Evolutionary conservation across 805 yeast species (phyloP), one percentile per base, ranked within the genome.

Genomic region (Yarrowia yakushimensis): DNA sequence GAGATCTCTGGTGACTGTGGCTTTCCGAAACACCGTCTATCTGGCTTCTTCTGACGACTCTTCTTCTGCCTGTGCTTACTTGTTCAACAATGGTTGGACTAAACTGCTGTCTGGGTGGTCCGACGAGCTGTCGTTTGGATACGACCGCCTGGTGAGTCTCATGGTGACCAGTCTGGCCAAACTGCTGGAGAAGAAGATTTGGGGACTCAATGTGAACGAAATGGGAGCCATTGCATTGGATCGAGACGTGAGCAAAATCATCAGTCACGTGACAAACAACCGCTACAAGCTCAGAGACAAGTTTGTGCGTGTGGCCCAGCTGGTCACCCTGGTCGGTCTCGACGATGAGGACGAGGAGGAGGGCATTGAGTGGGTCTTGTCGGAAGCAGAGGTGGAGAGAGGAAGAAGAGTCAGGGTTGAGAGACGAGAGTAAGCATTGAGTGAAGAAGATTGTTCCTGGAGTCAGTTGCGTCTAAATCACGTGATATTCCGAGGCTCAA

Each of bases 181-280:
- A 20, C 67, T 81, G 17, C 69, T 90, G 3, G 96, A 90, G 69
- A 79, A 82, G 65, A 85, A 85, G 67, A 76, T 93, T 28, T 82
- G 93, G 84, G 67, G 78, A 3, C 77, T 88, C 48, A 82, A 86
- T 52, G 83, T 90, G 64, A 91, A 89, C 70, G 96, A 88, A 67
- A 74, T 88, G 41, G 98, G 97, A 1, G 85, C 96, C 0, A 80
- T 90, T 18, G 87, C 85, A 66, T 76, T 94, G 55, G 98, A 94
- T 66, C 83, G 88, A 64, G 97, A 92, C 70, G 75, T 91, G 22
- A 83, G 91, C 50, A 78, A 82, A 27, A 79, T 93, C 33, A 88
- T 94, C 57, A 81, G 85, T 46, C 87, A 86, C 63, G 81, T 89
- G 6, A 68, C 72, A 17, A 72, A 96, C 54, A 86, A 84, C 55